These are phyloP conservation scores for Geotrichum fermentans DNA, from an alignment of 1,139 yeast genomes.

Conservation along the genomic window DNA sequence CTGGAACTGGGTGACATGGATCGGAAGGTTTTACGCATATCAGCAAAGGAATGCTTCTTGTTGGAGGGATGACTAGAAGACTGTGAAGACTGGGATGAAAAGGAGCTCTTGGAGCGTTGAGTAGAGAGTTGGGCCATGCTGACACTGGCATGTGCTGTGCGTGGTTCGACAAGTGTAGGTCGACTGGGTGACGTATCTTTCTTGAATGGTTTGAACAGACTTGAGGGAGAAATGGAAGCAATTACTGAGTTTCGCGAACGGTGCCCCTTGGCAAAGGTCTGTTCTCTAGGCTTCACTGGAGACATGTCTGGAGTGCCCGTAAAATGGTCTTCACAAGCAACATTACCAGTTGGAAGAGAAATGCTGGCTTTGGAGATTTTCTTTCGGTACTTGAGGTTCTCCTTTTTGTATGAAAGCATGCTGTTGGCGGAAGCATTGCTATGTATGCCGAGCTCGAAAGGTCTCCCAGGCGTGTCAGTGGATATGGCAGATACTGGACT, in stretches of 20 bases:
- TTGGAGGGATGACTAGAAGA: background rate
- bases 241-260: constrained; percentile 14
- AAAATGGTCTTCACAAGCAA: constrained; percentile 26
- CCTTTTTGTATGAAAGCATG: constrained; percentile 26
- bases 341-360: constrained; percentile 27
- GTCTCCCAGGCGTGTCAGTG: background rate
- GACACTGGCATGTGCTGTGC: background rate
- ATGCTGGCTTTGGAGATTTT: constrained; percentile 27
- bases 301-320: constrained; percentile 3
- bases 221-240: constrained; percentile 16
- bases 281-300: background rate
- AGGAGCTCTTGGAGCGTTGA: constrained; percentile 5
- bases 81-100: background rate
- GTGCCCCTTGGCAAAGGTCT: constrained; percentile 7
- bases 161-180: constrained; percentile 2
- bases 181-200: constrained; percentile 1
- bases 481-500: background rate
- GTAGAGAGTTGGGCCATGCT: background rate
- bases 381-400: constrained; percentile 22
- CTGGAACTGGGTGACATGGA: constrained; percentile 8
- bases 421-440: background rate
- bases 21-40: constrained; percentile 4
- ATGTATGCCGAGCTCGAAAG: background rate
- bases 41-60: constrained; percentile 1
- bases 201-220: constrained; percentile 13